A percentile compares a stretch with the other conserved stretches of the same genome.
Evolutionary conservation across 1,284 basidiomycete species (phyloP).

Genomic region (Rhodotorula sp.): DNA sequence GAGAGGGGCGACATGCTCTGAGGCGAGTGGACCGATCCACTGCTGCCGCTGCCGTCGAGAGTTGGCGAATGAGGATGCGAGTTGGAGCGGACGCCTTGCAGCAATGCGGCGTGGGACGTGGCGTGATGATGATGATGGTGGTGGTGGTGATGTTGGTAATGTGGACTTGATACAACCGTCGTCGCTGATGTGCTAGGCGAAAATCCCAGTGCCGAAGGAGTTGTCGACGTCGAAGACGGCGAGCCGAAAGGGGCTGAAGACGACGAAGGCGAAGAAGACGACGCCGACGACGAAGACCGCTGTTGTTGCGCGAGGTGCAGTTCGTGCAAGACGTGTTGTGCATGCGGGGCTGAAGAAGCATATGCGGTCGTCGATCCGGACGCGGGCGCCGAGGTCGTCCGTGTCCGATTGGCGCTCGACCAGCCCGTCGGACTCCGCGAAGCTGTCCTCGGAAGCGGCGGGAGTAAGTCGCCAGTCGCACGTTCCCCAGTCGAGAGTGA

Average conservation of each 20-base stretch:
- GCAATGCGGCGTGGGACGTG: conserved; percentile 30
- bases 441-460: neutral
- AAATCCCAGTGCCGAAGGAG: neutral
- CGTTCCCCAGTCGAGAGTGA: neutral
- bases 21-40: neutral
- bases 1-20: conserved; percentile 9
- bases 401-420: neutral
- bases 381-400: neutral
- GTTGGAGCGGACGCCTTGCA: conserved; percentile 36
- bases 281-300: neutral
- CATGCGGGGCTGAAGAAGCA: neutral
- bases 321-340: conserved; percentile 1
- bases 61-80: conserved; percentile 32
- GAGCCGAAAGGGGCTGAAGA: no score
- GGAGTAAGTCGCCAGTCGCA: neutral
- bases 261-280: no score
- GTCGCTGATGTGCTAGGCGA: neutral
- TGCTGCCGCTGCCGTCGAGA: conserved; percentile 2
- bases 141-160: neutral
- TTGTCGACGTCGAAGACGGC: neutral
- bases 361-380: neutral
- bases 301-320: neutral
- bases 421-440: neutral
- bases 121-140: conserved; percentile 3
- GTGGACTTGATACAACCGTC: neutral